phyloP scores from a whole-genome alignment of 2,329 filamentous ascomycete species.

The Monilinia aucupariae region DNA sequence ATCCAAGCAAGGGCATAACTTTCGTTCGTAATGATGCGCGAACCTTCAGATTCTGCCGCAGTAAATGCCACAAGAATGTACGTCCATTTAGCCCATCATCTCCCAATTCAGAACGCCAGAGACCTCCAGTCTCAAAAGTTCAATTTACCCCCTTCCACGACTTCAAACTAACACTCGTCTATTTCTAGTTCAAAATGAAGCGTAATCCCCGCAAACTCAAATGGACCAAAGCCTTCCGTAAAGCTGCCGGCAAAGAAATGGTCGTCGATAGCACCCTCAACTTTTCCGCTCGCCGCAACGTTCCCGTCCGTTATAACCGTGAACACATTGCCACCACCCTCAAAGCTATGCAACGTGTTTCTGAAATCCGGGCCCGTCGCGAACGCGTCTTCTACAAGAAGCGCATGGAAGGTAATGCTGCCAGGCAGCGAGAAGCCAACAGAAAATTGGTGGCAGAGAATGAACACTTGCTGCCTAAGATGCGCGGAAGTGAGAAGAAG shows the following conservation, averaged over 20 bases:
- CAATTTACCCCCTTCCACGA: neutral
- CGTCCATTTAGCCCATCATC: neutral
- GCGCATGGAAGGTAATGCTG: constrained; percentile 86
- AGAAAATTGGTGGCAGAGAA: constrained; percentile 87
- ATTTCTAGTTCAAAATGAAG: constrained; percentile 85
- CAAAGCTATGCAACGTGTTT: constrained; percentile 84
- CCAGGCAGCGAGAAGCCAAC: constrained; percentile 71
- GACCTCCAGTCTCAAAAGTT: neutral
- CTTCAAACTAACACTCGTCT: neutral
- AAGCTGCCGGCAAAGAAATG: constrained; percentile 78
- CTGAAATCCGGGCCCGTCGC: constrained; percentile 75
- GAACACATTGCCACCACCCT: constrained; percentile 83
- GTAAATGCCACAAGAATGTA: constrained; percentile 44
- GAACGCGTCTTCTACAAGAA: constrained; percentile 93
- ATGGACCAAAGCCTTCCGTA: constrained; percentile 93
- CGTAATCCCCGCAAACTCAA: constrained; percentile 93
- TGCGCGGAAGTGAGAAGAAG: constrained; percentile 58
- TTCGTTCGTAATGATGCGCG: constrained; percentile 39
- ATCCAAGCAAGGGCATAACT: constrained; percentile 55
- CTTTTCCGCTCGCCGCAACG: constrained; percentile 88
- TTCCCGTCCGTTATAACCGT: constrained; percentile 92
- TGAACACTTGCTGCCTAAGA: constrained; percentile 79
- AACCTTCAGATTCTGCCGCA: constrained; percentile 52
- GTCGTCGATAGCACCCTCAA: constrained; percentile 90
- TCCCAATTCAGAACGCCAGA: neutral